Conservation (phyloP, 768 basidiomycete species). For the Pulveroboletus sp. region DNA sequence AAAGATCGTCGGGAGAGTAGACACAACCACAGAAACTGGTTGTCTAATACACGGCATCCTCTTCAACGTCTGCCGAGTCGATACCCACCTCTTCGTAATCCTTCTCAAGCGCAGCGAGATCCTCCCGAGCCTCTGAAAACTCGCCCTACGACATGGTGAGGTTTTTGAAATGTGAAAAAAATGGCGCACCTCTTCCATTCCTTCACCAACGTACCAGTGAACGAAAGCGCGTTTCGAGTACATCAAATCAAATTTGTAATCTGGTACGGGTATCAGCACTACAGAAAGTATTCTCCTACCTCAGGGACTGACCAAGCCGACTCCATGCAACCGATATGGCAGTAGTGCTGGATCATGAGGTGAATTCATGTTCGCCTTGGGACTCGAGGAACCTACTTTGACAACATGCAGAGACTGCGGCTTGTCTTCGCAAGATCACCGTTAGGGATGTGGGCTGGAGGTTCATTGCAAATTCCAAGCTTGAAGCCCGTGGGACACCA, state of each 20-base stretch:
- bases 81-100: constrained; percentile 90
- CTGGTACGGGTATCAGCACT: constrained; percentile 34
- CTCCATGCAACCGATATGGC: constrained; percentile 95
- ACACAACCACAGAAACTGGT: neutral
- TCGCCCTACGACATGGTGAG: constrained; percentile 60
- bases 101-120: constrained; percentile 95
- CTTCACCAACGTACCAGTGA: constrained; percentile 97
- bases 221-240: constrained; percentile 95
- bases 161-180: neutral
- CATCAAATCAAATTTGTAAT: constrained; percentile 98
- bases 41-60: constrained; percentile 52
- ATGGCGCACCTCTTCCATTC: constrained; percentile 85
- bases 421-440: constrained; percentile 94
- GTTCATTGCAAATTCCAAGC: constrained; percentile 97
- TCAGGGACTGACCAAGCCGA: constrained; percentile 56
- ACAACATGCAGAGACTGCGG: constrained; percentile 96
- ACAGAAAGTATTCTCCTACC: neutral
- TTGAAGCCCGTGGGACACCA: constrained; percentile 99
- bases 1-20: neutral
- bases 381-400: constrained; percentile 54
- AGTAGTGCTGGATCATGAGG: constrained; percentile 58
- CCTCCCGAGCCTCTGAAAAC: constrained; percentile 97
- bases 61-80: constrained; percentile 73
- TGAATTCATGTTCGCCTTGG: neutral
- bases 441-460: constrained; percentile 86